phyloP scores from a whole-genome alignment of 345 rosid genomes.

The Bretschneidera sinensis region DNA sequence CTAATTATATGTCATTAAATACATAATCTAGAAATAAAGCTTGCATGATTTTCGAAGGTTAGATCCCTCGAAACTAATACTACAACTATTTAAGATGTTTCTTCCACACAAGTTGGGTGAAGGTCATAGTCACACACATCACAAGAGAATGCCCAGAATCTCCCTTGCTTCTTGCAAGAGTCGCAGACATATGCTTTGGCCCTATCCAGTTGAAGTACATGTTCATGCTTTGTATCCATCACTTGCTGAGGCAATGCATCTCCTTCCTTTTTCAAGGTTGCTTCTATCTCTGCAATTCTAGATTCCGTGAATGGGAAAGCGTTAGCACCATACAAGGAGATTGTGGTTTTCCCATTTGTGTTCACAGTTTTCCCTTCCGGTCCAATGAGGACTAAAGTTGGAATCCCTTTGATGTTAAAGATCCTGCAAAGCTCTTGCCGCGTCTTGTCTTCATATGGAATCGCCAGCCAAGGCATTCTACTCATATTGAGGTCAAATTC shows the following conservation, averaged over 20 bases:
- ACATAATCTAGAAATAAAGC: too few species aligned
- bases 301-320: conserved; percentile 63
- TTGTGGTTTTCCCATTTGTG: conserved; percentile 49
- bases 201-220: conserved; percentile 65
- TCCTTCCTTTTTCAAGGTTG: conserved; percentile 52
- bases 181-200: conserved; percentile 74
- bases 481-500: conserved; percentile 49
- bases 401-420: conserved; percentile 64
- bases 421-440: conserved; percentile 65
- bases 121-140: conserved; percentile 70
- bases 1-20: too few species aligned
- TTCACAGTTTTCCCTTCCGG: conserved; percentile 54
- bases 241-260: conserved; percentile 53
- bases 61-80: too few species aligned
- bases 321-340: conserved; percentile 58
- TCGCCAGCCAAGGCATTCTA: conserved; percentile 72
- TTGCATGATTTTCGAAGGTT: too few species aligned
- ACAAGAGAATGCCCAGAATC: conserved; percentile 82
- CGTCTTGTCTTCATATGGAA: conserved; percentile 64
- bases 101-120: conserved; percentile 63
- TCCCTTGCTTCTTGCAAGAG: conserved; percentile 51
- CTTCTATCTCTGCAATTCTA: conserved; percentile 50
- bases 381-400: conserved; percentile 60
- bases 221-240: conserved; percentile 57
- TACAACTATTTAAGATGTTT: conserved; percentile 10